phyloP scores from a whole-genome alignment of 225 moss, liverwort and hornwort species.

The Thuidium tamariscinum region DNA sequence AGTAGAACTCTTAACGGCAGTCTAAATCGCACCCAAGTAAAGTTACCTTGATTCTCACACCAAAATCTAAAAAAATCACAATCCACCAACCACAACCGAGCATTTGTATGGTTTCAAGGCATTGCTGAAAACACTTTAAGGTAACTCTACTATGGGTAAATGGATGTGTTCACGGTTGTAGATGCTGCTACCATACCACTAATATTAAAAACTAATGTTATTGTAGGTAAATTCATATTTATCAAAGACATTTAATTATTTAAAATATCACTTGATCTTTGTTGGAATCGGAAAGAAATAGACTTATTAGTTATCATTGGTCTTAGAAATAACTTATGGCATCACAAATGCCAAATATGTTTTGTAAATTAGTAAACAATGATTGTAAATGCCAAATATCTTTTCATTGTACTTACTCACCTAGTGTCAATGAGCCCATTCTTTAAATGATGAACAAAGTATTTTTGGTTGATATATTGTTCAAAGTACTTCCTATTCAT shows the following conservation, averaged over 20 bases:
- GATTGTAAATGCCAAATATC: background rate
- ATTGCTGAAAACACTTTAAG: too few relatives aligned
- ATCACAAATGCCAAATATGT: background rate
- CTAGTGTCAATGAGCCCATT: background rate
- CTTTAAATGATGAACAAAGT: background rate
- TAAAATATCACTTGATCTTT: background rate
- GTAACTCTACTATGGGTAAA: too few relatives aligned
- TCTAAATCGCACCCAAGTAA: too few relatives aligned
- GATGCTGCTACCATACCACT: too few relatives aligned
- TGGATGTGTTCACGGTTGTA: too few relatives aligned
- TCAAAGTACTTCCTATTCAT: background rate
- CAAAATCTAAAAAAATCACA: too few relatives aligned
- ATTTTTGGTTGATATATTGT: background rate
- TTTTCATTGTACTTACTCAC: background rate
- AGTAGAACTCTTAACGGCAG: too few relatives aligned
- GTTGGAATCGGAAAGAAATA: rapidly evolving
- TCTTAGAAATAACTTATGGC: background rate
- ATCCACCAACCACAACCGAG: too few relatives aligned
- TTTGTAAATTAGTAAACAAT: background rate
- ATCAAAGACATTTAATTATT: background rate
- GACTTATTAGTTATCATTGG: rapidly evolving
- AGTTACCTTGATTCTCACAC: too few relatives aligned
- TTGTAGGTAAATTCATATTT: background rate
- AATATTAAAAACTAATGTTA: background rate
- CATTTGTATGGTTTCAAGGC: too few relatives aligned